These are phyloP conservation scores for Pholiota microspora DNA, from an alignment of 768 basidiomycete genomes.

Conservation along the genomic window DNA sequence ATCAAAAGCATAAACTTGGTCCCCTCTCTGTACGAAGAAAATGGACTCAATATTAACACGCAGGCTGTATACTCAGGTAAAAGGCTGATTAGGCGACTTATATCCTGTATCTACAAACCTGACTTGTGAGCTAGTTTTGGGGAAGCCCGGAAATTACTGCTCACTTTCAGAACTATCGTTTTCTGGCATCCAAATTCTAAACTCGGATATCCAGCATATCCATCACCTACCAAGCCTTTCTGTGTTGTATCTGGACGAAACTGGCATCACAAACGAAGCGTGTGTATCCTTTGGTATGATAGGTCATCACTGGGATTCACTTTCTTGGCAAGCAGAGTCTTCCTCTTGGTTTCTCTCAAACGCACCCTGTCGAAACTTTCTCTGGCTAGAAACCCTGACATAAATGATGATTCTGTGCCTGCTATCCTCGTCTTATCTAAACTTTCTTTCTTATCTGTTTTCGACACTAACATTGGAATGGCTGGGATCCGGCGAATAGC, in stretches of 20 bases:
- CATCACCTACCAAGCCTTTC: constrained; percentile 52
- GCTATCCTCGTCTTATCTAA: constrained; percentile 48
- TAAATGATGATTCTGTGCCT: constrained; percentile 57
- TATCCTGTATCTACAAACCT: background rate
- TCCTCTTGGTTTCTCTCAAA: constrained; percentile 54
- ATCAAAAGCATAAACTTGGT: constrained; percentile 43
- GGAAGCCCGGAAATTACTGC: constrained; percentile 48
- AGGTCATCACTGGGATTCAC: background rate
- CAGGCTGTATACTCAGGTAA: constrained; percentile 43
- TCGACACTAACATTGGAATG: constrained; percentile 56
- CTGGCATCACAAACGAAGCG: constrained; percentile 64
- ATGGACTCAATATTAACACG: constrained; percentile 48
- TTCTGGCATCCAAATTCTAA: constrained; percentile 38
- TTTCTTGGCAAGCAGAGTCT: constrained; percentile 39
- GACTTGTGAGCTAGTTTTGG: constrained; percentile 39
- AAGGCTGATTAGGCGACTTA: background rate
- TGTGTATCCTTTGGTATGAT: constrained; percentile 24
- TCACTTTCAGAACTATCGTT: constrained; percentile 52
- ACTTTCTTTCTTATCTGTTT: constrained; percentile 48
- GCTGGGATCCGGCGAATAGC: constrained; percentile 54
- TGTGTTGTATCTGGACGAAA: constrained; percentile 46
- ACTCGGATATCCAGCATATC: constrained; percentile 49
- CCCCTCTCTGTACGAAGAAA: constrained; percentile 43
- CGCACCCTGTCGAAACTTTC: constrained; percentile 51
- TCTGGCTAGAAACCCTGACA: constrained; percentile 47